These are phyloP conservation scores for Phanerochaete carnosa DNA, from an alignment of 768 basidiomycete species.

Conservation along the genomic window DNA sequence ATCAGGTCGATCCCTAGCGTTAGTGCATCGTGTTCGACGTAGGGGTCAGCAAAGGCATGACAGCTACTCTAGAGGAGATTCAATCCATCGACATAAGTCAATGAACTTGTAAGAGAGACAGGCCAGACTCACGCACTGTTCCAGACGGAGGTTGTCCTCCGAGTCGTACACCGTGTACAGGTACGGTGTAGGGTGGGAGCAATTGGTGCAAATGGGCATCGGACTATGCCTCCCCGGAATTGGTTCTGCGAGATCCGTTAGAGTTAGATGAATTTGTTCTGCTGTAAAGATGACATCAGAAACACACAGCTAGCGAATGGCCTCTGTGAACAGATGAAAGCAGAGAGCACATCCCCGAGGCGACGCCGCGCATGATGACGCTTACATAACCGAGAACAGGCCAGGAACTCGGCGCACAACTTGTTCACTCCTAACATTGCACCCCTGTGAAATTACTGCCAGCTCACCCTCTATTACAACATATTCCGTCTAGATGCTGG, in stretches of 20 bases:
- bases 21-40: constrained; percentile 79
- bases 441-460: too few relatives aligned
- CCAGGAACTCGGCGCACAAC: neutral
- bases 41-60: constrained; percentile 75
- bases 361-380: neutral
- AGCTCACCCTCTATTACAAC: too few relatives aligned
- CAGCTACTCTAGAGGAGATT: constrained; percentile 48
- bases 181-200: constrained; percentile 58
- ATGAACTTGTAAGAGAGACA: neutral
- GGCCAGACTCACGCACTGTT: constrained; percentile 68
- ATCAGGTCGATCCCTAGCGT: constrained; percentile 77
- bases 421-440: neutral
- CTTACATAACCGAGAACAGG: neutral
- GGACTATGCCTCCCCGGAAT: neutral
- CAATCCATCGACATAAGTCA: neutral
- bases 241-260: too few relatives aligned
- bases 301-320: too few relatives aligned
- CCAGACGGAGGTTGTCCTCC: constrained; percentile 72
- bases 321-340: too few relatives aligned
- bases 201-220: constrained; percentile 83
- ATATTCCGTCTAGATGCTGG: too few relatives aligned
- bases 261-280: too few relatives aligned
- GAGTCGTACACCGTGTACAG: constrained; percentile 84
- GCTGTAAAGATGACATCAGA: too few relatives aligned
- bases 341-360: neutral